A percentile compares a stretch with the other conserved stretches of the same genome.
Evolutionary conservation across 2,329 filamentous ascomycete species (phyloP).

Genomic region (Diaporthe longicolla): DNA sequence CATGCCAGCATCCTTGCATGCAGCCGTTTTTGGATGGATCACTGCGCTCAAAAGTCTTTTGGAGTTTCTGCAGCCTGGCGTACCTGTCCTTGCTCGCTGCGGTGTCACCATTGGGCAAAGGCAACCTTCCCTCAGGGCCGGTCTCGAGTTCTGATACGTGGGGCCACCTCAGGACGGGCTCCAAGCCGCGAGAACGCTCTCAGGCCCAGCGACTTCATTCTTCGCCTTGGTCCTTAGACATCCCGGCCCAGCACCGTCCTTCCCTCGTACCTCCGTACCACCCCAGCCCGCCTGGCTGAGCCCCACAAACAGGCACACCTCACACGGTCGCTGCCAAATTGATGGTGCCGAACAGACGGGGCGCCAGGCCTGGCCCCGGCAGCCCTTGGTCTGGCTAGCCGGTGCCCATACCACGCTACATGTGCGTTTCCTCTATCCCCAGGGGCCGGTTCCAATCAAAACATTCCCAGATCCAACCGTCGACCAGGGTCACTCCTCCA

Average conservation of each 20-base stretch:
- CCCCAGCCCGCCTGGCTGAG: constrained; percentile 34
- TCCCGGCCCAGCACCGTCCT: constrained; percentile 20
- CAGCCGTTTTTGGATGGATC: constrained; percentile 38
- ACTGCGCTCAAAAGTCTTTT: constrained; percentile 24
- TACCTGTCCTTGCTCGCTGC: constrained; percentile 40
- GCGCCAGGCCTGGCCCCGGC: constrained; percentile 39
- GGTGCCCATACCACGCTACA: constrained; percentile 33
- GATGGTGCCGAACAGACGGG: constrained; percentile 39
- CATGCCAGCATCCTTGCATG: constrained; percentile 38
- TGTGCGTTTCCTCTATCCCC: constrained; percentile 28
- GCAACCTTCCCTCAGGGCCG: constrained; percentile 37
- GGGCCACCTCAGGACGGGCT: constrained; percentile 26
- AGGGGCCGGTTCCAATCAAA: constrained; percentile 34
- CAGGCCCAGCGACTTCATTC: constrained; percentile 27
- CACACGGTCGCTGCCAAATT: constrained; percentile 39
- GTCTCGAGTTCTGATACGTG: constrained; percentile 43
- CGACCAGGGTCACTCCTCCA: constrained; percentile 35
- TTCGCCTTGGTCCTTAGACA: constrained; percentile 29
- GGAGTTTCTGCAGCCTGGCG: constrained; percentile 32
- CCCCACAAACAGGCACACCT: constrained; percentile 39
- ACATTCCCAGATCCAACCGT: constrained; percentile 38
- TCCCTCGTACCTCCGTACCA: constrained; percentile 14
- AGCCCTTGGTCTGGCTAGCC: constrained; percentile 29
- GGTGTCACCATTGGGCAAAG: constrained; percentile 39
- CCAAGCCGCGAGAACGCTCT: constrained; percentile 35